Percentiles rank a stretch among this genome's conserved stretches.
phyloP scores from a whole-genome alignment of 2,329 filamentous ascomycete genomes.

The Dryadomyces quercus-mongolicae region DNA sequence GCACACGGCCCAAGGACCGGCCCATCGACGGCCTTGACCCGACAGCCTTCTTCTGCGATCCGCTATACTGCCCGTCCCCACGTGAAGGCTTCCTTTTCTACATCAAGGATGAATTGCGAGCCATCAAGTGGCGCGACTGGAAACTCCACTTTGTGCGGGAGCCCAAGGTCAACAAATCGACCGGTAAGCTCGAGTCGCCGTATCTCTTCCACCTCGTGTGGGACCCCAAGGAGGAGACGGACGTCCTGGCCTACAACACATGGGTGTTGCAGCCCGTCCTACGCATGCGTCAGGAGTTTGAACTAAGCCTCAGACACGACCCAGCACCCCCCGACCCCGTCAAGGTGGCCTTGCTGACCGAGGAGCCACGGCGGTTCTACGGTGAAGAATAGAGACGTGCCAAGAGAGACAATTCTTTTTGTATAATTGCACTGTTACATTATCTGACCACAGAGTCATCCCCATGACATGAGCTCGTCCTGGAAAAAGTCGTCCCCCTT shows the following conservation, averaged over 20 bases:
- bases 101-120: constrained; percentile 22
- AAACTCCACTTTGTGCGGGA: constrained; percentile 23
- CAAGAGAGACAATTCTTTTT: no score
- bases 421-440: no score
- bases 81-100: constrained; percentile 21
- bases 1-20: constrained; percentile 14
- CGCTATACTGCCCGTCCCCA: constrained; percentile 4
- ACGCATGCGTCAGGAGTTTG: constrained; percentile 16
- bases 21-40: constrained; percentile 21
- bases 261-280: constrained; percentile 22
- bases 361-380: constrained; percentile 1
- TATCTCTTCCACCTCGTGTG: constrained; percentile 20
- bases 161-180: constrained; percentile 21
- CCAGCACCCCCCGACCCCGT: constrained; percentile 21
- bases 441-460: background rate
- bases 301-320: constrained; percentile 17
- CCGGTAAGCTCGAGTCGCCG: constrained; percentile 19
- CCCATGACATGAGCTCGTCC: background rate
- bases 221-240: constrained; percentile 22
- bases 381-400: background rate
- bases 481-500: background rate
- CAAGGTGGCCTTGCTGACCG: constrained; percentile 10
- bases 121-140: constrained; percentile 23
- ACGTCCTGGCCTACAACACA: constrained; percentile 19
- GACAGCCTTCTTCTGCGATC: constrained; percentile 15